These are phyloP conservation scores for Colletotrichum echinochloae DNA, from an alignment of 2,329 filamentous ascomycete species.

Conservation along the genomic window DNA sequence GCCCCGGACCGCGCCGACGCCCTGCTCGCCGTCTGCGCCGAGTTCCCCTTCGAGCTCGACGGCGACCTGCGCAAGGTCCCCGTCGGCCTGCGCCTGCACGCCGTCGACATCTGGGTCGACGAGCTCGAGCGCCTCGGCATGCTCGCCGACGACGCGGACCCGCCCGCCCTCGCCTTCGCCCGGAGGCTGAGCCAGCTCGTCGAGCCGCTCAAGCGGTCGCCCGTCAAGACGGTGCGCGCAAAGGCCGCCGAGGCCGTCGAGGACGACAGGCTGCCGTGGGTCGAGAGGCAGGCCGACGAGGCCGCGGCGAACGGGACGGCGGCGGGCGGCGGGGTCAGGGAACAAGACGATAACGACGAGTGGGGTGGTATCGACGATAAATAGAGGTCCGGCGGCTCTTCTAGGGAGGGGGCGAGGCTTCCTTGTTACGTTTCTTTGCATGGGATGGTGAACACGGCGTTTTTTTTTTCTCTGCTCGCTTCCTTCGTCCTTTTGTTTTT, in stretches of 20 bases:
- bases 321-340: constrained; percentile 48
- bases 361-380: constrained; percentile 37
- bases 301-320: constrained; percentile 50
- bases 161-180: constrained; percentile 61
- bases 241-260: constrained; percentile 77
- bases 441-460: constrained; percentile 38
- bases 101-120: constrained; percentile 91
- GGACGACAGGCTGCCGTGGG: constrained; percentile 80
- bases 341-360: constrained; percentile 49
- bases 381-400: constrained; percentile 10
- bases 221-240: constrained; percentile 77
- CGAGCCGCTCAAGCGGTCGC: constrained; percentile 66
- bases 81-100: constrained; percentile 87
- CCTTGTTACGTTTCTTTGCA: constrained; percentile 29
- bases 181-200: constrained; percentile 66
- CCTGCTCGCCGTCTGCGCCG: constrained; percentile 52
- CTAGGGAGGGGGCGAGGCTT: neutral
- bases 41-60: constrained; percentile 56
- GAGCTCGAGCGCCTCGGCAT: constrained; percentile 81
- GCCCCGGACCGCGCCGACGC: constrained; percentile 50
- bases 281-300: constrained; percentile 54
- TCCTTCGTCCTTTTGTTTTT: neutral
- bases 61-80: constrained; percentile 69
- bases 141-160: constrained; percentile 53
- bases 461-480: neutral